Conservation (phyloP, 345 rosid genomes). For the Hibiscus tridactylites region DNA sequence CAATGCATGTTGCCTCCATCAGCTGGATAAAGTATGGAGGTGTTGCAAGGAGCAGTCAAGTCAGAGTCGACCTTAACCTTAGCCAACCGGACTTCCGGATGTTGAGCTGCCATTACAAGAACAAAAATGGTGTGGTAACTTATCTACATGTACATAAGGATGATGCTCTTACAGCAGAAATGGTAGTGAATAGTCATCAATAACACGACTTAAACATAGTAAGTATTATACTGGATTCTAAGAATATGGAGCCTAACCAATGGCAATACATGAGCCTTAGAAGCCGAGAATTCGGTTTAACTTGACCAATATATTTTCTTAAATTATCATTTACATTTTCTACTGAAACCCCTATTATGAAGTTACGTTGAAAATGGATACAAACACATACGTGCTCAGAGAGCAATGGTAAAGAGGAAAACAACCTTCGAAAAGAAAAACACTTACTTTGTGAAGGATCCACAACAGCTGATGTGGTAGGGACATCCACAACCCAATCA, state of each 20-base stretch:
- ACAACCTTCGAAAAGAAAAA: not conserved
- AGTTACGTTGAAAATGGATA: not conserved
- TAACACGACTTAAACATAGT: not conserved
- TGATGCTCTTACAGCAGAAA: not conserved
- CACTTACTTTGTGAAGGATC: constrained; percentile 27
- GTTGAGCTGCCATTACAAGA: constrained; percentile 30
- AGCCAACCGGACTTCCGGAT: constrained; percentile 50
- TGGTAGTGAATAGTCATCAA: not conserved
- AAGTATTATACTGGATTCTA: not conserved
- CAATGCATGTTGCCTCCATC: constrained; percentile 98
- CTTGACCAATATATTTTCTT: no score
- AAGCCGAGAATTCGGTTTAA: no score
- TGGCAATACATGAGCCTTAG: no score
- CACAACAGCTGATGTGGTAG: constrained; percentile 21
- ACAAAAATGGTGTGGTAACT: not conserved
- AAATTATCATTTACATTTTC: no score
- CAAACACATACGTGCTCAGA: not conserved
- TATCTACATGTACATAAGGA: not conserved
- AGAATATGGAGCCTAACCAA: no score
- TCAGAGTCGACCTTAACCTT: constrained; percentile 63
- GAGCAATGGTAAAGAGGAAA: not conserved
- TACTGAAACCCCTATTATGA: not conserved
- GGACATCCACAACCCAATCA: constrained; percentile 66
- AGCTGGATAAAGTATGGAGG: constrained; percentile 78
- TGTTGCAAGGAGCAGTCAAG: constrained; percentile 62